phyloP scores from a whole-genome alignment of 805 yeast species.

The Saccharomycopsis capsularis region DNA sequence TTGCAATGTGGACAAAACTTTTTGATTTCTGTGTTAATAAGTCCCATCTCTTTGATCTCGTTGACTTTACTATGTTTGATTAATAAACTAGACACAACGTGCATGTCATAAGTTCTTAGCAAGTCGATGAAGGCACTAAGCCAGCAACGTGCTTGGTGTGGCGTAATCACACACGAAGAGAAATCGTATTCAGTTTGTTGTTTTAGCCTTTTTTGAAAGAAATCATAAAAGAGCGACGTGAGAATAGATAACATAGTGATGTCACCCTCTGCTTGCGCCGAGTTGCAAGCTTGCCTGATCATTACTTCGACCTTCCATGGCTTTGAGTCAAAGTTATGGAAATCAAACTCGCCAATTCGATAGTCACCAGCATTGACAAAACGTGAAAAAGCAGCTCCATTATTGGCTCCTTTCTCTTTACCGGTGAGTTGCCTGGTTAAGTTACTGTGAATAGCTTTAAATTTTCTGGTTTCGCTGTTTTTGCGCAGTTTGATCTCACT shows the following conservation, averaged over 20 bases:
- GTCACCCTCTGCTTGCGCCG: conserved; percentile 58
- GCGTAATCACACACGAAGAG: conserved; percentile 2
- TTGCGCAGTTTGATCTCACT: background rate
- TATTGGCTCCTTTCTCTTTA: background rate
- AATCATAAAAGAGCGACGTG: conserved; percentile 44
- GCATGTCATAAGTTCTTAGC: conserved; percentile 43
- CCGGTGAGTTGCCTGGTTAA: conserved; percentile 5
- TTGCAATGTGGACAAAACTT: conserved; percentile 59
- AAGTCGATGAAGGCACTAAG: conserved; percentile 47
- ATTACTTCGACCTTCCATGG: conserved; percentile 57
- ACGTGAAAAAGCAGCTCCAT: background rate
- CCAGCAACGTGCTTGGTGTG: conserved; percentile 44
- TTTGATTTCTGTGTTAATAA: conserved; percentile 32
- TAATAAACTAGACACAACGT: conserved; percentile 52
- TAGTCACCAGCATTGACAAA: background rate
- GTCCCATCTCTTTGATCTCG: conserved; percentile 26
- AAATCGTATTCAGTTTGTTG: conserved; percentile 21
- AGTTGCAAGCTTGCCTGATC: conserved; percentile 45
- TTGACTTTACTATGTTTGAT: conserved; percentile 36
- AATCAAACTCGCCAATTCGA: conserved; percentile 1
- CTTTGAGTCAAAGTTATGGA: background rate
- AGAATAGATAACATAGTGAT: conserved; percentile 52
- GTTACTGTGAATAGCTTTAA: background rate
- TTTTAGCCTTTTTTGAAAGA: conserved; percentile 22
- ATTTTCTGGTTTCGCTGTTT: conserved; percentile 3